Evolutionary conservation across 2,329 filamentous ascomycete species (phyloP), one percentile per base, ranked within the genome.

Genomic region (Colletotrichum spinosum): DNA sequence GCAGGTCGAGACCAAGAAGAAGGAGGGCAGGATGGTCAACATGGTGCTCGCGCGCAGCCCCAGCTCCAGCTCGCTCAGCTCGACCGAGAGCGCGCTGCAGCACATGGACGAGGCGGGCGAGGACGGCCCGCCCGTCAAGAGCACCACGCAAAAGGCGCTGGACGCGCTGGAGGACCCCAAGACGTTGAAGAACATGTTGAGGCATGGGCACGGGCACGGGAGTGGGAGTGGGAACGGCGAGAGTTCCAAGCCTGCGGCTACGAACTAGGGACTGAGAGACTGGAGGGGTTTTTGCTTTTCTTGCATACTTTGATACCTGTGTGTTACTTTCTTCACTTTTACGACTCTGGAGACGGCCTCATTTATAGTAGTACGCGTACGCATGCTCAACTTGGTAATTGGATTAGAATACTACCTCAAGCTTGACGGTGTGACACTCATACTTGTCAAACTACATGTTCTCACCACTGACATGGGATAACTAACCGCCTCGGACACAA

Each of bases 1-100:
- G 67, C 94, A 97, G 79, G 81, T 88, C 34, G 86, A 90, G 64
- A 79, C 85, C 69, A 97, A 96, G 86, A 92, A 92, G 83, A 80
- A 81, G 45, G 83, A 86, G 71, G 85, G 86, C 37, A 71, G 73
- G 8, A 75, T 80, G 64, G 70, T 89, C 39, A 78, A 82, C 60
- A 81, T 89, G 77, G 84, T 89, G 42, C 80, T 86, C 73, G 87
- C 88, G 73, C 79, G 82, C 46, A 89, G 84, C 69, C 78, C 81
- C 10, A 85, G 80, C 72, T 69, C 72, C 37, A 80, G 76, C 69
- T 69, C 68, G 6, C 38, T 69, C 17, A 80, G 78, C 33, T 87
- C 84, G 3, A 81, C 79, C 38, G 81, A 86, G 75, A 85, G 82
- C 69, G 79, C 84, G 46, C 75, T 88, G n/a, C 78, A 82, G 7